Base-by-base conservation (phyloP, 2,329 filamentous ascomycete species). In the Botrytis galanthina region DNA sequence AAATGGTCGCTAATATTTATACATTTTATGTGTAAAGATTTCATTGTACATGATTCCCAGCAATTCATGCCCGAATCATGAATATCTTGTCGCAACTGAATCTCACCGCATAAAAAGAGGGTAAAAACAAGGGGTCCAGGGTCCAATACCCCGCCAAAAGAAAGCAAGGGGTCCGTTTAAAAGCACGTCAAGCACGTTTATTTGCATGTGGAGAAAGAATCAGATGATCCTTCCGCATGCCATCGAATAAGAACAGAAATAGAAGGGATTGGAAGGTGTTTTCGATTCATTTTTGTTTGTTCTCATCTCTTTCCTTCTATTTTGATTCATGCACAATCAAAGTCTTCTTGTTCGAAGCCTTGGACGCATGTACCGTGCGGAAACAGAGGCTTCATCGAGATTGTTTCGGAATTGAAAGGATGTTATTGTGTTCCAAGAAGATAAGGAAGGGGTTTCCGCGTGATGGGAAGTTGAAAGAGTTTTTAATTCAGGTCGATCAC, bases 151-250 rank as follows among this genome's bases (percentile, higher is more conserved):
- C 59, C 59, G 59, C 59, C 59, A 37, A 26, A 8, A 20, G 35
- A 37, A 26, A 61, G 12, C 4, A 37, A 39, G 59, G 59, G 35
- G 37, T n/a, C 59, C 35, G 26, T 8, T 57, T 18, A 29, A 57
- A 57, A 57, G 51, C 51, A 62, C 60, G 60, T 62, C 60, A 62
- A 62, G 60, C 60, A 39, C 60, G 37, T 62, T 42, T 39, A 18
- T 62, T 57, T n/a, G 9, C 35, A 42, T 62, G 60, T 42, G 60
- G 60, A 62, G 60, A 62, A 37, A 32, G 60, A 22, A 9, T 42
- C 60, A n/a, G 37, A 62, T 39, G 26, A 37, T 62, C 35, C 1
- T 32, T 18, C 51, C 51, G 18, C n/a, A 29, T 57, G n/a, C 51
- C 51, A 32, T 16, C n/a, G 51, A 57, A 57, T 57, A 8, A 57